phyloP scores from a whole-genome alignment of 495 filamentous ascomycete genomes.

The Umbilicaria muhlenbergii region DNA sequence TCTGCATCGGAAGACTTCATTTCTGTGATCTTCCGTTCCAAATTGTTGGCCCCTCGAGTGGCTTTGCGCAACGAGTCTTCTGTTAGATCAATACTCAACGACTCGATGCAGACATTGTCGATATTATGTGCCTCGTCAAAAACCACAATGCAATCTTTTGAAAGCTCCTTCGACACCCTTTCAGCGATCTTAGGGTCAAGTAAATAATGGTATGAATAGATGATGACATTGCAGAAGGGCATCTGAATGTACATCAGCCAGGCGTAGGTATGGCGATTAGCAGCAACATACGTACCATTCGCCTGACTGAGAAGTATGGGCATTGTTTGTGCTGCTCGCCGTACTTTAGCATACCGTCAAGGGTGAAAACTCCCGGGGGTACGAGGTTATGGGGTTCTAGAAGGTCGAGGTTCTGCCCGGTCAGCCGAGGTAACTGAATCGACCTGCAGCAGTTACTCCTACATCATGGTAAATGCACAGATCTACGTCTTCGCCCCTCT shows the following conservation, averaged over 20 bases:
- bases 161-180: slow-evolving; percentile 86
- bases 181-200: slow-evolving; percentile 97
- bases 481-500: slow-evolving; percentile 83
- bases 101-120: slow-evolving; percentile 98
- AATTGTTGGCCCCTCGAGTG: slow-evolving; percentile 71
- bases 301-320: slow-evolving; percentile 86
- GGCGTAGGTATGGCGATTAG: background rate
- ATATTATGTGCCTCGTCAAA: slow-evolving; percentile 99
- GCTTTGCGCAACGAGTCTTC: slow-evolving; percentile 86
- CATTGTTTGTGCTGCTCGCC: slow-evolving; percentile 94
- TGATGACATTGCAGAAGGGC: slow-evolving; percentile 97
- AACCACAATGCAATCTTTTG: slow-evolving; percentile 96
- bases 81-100: slow-evolving; percentile 87
- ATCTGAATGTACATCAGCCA: slow-evolving; percentile 38
- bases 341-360: slow-evolving; percentile 76
- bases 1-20: slow-evolving; percentile 86
- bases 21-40: slow-evolving; percentile 78
- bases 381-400: slow-evolving; percentile 90
- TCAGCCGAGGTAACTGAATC: background rate
- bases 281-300: slow-evolving; percentile 58
- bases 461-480: slow-evolving; percentile 92
- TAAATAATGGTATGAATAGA: slow-evolving; percentile 98
- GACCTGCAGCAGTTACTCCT: slow-evolving; percentile 7
- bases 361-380: slow-evolving; percentile 85
- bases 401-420: slow-evolving; percentile 66